These are phyloP conservation scores for Arthrobotrys sphaeroides DNA, from an alignment of 2,329 filamentous ascomycete genomes.

Conservation along the genomic window DNA sequence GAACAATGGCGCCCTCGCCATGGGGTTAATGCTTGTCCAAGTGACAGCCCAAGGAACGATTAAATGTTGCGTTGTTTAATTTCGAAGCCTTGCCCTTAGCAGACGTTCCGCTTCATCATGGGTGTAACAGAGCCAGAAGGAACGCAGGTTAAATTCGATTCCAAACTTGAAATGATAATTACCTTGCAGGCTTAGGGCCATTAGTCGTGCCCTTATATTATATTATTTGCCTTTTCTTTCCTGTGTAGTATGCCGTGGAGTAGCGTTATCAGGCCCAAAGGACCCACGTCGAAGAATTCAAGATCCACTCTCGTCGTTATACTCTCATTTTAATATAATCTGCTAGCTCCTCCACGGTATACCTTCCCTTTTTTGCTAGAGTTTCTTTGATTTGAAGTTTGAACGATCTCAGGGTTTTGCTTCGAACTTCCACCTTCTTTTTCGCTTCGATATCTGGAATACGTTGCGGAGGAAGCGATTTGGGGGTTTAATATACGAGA, in stretches of 20 bases:
- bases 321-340: conserved; percentile 12
- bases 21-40: conserved; percentile 1
- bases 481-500: too few species aligned
- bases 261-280: conserved; percentile 7
- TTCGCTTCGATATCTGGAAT: conserved; percentile 2
- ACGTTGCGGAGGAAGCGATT: conserved; percentile 7
- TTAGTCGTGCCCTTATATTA: not conserved
- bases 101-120: conserved; percentile 28
- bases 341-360: not conserved
- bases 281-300: conserved; percentile 6
- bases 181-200: not conserved
- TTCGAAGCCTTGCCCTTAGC: conserved; percentile 29
- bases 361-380: conserved; percentile 1
- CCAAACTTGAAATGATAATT: conserved; percentile 20
- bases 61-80: conserved; percentile 51
- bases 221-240: conserved; percentile 3
- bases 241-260: not conserved
- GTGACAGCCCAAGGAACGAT: conserved; percentile 9
- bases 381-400: not conserved
- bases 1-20: conserved; percentile 19
- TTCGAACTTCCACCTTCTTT: not conserved
- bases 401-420: not conserved
- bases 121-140: conserved; percentile 28
- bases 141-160: conserved; percentile 44
- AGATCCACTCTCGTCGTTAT: conserved; percentile 4